Evolutionary conservation across 805 yeast species (phyloP), one percentile per base, ranked within the genome.

Genomic region (Starmerella sirachaensis): DNA sequence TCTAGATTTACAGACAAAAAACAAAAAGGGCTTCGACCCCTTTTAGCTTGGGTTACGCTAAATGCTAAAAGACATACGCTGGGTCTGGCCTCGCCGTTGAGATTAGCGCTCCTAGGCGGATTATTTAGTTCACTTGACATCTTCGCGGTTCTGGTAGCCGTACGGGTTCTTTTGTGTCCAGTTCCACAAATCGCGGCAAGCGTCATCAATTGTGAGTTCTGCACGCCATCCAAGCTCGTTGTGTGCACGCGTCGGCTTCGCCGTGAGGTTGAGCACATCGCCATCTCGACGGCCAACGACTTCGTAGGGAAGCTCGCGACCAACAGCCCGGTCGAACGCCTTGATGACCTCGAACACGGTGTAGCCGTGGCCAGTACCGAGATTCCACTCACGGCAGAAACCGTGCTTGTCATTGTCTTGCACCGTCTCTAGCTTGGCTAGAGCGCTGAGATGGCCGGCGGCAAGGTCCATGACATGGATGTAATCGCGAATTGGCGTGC

Each of bases 391-490:
- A 37, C 85, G 67, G 51, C 68, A 74, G 36, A 72, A 61, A 6
- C 81, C 82, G 13, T 55, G 46, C 7, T 49, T 45, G 13, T 41
- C 43, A 18, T 41, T 41, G 9, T 42, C 25, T n/a, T 29, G 26
- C 25, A 53, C 49, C 1, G 42, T 37, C 23, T 63, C 58, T 35
- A 81, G 64, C 54, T 75, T 74, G 31, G 68, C 60, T 47, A 81
- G 62, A 3, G 88, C 84, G 20, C 84, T 72, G 40, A 79, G 61
- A 49, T 81, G 91, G 34, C 88, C 93, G 49, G 64, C 64, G 7
- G 88, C 85, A 42, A 81, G 69, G 54, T 81, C 93, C 40, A 78
- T 72, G 12, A 81, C 88, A 49, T 82, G 88, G 40, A 81, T 72
- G 52, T 82, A 81, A 56, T 81, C 93, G 47, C 91, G 67, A 37